Conservation (phyloP, 495 filamentous ascomycete species). For the Podospora conica region DNA sequence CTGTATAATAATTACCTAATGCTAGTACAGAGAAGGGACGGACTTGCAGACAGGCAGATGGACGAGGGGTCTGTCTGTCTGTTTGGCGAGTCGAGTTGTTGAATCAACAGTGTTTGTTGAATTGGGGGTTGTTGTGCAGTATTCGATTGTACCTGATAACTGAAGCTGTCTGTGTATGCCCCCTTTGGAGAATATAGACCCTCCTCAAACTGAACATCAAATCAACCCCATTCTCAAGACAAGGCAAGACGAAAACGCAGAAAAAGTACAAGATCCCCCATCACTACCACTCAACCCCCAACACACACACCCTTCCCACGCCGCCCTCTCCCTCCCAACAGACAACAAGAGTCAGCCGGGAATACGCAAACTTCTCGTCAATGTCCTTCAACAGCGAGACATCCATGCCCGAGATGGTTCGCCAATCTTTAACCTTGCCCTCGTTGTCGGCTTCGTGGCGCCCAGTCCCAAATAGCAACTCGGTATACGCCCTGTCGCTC, state of each 20-base stretch:
- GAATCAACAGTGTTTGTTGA: background rate
- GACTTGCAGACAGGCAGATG: background rate
- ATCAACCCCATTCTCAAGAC: no score
- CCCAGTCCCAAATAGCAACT: conserved; percentile 44
- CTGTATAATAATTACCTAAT: conserved; percentile 11
- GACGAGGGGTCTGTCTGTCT: background rate
- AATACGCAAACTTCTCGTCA: conserved; percentile 45
- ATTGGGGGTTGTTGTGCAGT: background rate
- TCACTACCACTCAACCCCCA: conserved; percentile 39
- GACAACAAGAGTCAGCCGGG: conserved; percentile 48
- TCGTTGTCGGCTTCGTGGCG: background rate
- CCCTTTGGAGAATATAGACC: no score
- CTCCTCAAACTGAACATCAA: no score
- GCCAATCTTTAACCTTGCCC: background rate
- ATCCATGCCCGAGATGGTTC: conserved; percentile 32
- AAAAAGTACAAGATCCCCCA: background rate
- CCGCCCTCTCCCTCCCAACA: conserved; percentile 38
- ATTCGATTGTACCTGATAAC: no score
- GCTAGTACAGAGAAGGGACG: conserved; percentile 5
- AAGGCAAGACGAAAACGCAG: no score
- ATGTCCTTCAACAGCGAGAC: conserved; percentile 28
- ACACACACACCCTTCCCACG: conserved; percentile 42
- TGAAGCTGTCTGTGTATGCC: no score
- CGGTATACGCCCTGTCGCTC: conserved; percentile 45
- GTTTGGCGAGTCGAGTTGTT: background rate